Evolutionary conservation across 495 filamentous ascomycete species (phyloP).

Genomic region (Trichoderma parareesei): DNA sequence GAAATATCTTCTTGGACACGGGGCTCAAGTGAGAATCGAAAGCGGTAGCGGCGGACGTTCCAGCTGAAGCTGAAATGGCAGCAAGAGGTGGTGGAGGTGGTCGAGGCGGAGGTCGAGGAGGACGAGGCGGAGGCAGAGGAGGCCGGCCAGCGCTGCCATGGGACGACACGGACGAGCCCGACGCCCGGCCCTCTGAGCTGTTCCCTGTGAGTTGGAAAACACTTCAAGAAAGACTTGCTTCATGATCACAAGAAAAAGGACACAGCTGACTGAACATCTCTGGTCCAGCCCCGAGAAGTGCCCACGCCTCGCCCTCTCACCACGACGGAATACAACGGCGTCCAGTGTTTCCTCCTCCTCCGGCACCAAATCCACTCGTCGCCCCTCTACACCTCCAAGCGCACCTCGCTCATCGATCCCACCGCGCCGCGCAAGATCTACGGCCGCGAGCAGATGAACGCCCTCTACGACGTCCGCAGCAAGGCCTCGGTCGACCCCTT

Average conservation of each 20-base stretch:
- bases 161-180: constrained; percentile 26
- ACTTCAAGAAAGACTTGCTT: neutral
- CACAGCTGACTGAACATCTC: neutral
- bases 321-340: constrained; percentile 31
- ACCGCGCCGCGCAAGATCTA: constrained; percentile 25
- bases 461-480: constrained; percentile 36
- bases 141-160: constrained; percentile 27
- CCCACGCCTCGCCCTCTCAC: constrained; percentile 31
- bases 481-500: constrained; percentile 46
- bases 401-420: constrained; percentile 16
- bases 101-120: constrained; percentile 24
- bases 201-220: constrained; percentile 28
- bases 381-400: constrained; percentile 42
- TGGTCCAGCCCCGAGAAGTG: constrained; percentile 30
- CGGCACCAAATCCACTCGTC: constrained; percentile 39
- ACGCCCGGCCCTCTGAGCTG: constrained; percentile 33
- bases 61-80: neutral
- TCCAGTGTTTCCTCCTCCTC: constrained; percentile 39
- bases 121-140: constrained; percentile 26
- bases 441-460: constrained; percentile 42
- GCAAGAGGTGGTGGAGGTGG: constrained; percentile 9
- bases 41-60: neutral
- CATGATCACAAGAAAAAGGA: neutral
- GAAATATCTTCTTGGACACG: too few relatives aligned
- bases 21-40: too few relatives aligned